Base-by-base conservation (phyloP, 176 grass and related monocot genomes). In the Musa acuminata region DNA sequence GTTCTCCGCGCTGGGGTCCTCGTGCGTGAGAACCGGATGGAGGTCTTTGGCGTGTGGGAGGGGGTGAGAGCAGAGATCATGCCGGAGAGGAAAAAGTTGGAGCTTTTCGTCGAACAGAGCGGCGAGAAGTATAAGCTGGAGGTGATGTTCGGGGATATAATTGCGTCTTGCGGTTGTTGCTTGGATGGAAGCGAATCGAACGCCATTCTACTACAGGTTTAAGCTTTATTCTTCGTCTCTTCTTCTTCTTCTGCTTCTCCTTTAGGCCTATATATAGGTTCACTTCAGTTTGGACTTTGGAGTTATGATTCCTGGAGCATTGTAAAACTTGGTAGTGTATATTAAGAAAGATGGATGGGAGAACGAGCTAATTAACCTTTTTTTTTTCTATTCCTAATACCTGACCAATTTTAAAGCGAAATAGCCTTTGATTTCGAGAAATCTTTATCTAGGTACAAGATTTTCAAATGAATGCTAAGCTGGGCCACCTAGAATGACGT, bases 1-100 rank as follows among this genome's bases (percentile, higher is more conserved):
- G 23, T 51, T 51, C 55, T 87, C 17, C 53, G 75, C n/a, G 55
- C 74, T 9, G 85, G 85, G 9, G 74, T 55, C 21, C 85, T 81
- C 50, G 64, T 64, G 22, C 17, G 60, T 27, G 75, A 74, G 19
- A 78, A 77, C 25, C 66, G 80, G 55, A 50, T 91, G 16, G 82
- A 89, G 81, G 75, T 64, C 62, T 83, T 89, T 35, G 82, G 81
- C 35, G 23, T 75, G 7, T 97, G 87, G 87, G 83, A 89, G 17
- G 67, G 80, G 72, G 90, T 97, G 76, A 85, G 94, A 74, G 85
- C 67, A 2, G 94, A 97, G 78, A 73, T 97, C 51, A 93, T 97
- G 68, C 84, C 82, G 53, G 82, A 64, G 82, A 93, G 85, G 79
- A 77, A 76, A 53, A 85, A 84, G 24, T 64, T 97, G 80, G 85